Percentiles rank a stretch among this genome's conserved stretches.
These are phyloP conservation scores for Teunomyces funiuensis DNA, from an alignment of 805 yeast genomes.

Conservation along the genomic window DNA sequence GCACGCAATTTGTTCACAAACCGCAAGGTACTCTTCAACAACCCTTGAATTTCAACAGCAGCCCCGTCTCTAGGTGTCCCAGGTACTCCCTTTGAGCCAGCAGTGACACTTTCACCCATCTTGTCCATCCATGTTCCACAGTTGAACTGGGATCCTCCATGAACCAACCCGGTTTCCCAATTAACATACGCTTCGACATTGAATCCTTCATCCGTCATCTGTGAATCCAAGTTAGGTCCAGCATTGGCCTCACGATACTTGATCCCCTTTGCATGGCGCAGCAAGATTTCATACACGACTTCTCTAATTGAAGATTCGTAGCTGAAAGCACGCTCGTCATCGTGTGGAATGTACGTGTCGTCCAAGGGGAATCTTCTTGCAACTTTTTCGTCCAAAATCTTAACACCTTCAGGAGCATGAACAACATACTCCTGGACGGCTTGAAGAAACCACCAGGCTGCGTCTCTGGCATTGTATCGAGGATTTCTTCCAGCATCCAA, in stretches of 20 bases:
- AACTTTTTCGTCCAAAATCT: constrained; percentile 68
- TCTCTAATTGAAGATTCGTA: constrained; percentile 71
- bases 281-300: constrained; percentile 73
- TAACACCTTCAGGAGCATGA: constrained; percentile 65
- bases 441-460: constrained; percentile 92
- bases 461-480: constrained; percentile 93
- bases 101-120: constrained; percentile 91
- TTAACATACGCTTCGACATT: constrained; percentile 79
- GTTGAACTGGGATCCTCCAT: constrained; percentile 88
- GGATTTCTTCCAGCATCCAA: constrained; percentile 93
- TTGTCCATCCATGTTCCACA: constrained; percentile 99
- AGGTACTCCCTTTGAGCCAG: constrained; percentile 87
- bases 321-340: constrained; percentile 74
- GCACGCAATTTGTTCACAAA: constrained; percentile 65
- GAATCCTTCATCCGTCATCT: constrained; percentile 91
- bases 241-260: constrained; percentile 93
- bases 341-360: constrained; percentile 69
- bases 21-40: constrained; percentile 78
- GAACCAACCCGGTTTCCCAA: constrained; percentile 84
- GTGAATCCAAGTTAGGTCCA: constrained; percentile 82
- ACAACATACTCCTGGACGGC: constrained; percentile 80
- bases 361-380: constrained; percentile 86
- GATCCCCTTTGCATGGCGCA: constrained; percentile 89
- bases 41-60: constrained; percentile 87
- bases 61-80: constrained; percentile 99